phyloP scores from a whole-genome alignment of 306 rosid genomes.

The Cicer cuneatum region DNA sequence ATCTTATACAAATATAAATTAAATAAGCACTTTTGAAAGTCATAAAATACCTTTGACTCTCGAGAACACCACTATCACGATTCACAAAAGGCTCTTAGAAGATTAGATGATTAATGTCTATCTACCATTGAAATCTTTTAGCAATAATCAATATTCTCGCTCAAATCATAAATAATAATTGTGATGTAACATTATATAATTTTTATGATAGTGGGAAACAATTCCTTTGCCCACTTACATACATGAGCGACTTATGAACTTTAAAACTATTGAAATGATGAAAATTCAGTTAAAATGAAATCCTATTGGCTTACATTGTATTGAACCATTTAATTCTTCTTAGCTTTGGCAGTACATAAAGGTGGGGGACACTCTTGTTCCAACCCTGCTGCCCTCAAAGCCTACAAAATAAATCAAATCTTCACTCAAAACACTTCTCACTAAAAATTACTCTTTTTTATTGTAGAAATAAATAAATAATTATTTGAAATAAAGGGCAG shows the following conservation, averaged over 20 bases:
- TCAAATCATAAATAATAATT: not conserved
- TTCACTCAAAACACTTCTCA: conserved; percentile 48
- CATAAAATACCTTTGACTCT: too few relatives aligned
- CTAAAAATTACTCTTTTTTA: too few relatives aligned
- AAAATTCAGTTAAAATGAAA: conserved; percentile 45
- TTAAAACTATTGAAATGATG: conserved; percentile 44
- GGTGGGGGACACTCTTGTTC: conserved; percentile 65
- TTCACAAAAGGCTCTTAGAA: too few relatives aligned
- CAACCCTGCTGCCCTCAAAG: conserved; percentile 52
- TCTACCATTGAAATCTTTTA: too few relatives aligned
- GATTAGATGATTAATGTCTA: too few relatives aligned
- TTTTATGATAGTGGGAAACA: not conserved
- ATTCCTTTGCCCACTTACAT: conserved; percentile 43
- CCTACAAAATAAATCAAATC: conserved; percentile 45
- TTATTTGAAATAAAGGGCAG: conserved; percentile 24
- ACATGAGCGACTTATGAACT: conserved; percentile 36
- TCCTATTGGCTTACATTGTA: conserved; percentile 49
- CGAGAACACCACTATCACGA: too few relatives aligned
- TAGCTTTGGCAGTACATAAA: conserved; percentile 45
- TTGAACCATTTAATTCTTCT: conserved; percentile 50
- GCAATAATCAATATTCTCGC: not conserved
- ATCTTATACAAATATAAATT: too few relatives aligned
- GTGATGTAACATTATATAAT: not conserved
- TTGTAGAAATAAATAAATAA: too few relatives aligned
- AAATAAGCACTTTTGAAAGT: too few relatives aligned